phyloP scores from a whole-genome alignment of 2,329 filamentous ascomycete species.

The Trichophyton rubrum region DNA sequence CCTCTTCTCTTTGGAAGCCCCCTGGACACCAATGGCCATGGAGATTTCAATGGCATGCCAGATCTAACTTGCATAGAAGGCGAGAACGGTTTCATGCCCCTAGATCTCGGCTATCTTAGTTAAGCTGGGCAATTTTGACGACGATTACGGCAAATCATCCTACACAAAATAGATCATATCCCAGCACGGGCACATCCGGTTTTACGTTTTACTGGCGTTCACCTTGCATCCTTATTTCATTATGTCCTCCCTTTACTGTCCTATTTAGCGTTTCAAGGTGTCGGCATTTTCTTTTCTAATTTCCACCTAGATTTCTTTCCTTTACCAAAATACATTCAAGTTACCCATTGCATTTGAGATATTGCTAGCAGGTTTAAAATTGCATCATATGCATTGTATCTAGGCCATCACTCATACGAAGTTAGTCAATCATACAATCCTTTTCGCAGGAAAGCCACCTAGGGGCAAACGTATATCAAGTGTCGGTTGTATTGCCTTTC shows the following conservation, averaged over 20 bases:
- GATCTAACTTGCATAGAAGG: slow-evolving; percentile 1
- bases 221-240: neutral
- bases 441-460: neutral
- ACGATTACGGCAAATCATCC: neutral
- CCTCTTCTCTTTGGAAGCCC: slow-evolving; percentile 5
- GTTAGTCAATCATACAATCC: neutral
- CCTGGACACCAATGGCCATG: neutral
- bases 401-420: neutral
- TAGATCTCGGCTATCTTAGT: slow-evolving; percentile 3
- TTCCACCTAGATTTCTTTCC: neutral
- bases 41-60: slow-evolving; percentile 4
- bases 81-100: slow-evolving; percentile 1
- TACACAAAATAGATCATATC: neutral
- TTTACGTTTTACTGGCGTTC: neutral
- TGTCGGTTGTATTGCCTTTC: neutral
- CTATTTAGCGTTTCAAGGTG: neutral
- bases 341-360: neutral
- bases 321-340: neutral
- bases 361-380: neutral
- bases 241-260: neutral
- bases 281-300: neutral
- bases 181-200: neutral
- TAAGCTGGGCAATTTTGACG: neutral
- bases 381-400: neutral
- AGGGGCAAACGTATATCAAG: neutral